Base-by-base conservation (phyloP, 352 stramenopile genomes). In the Pythium sp. region DNA sequence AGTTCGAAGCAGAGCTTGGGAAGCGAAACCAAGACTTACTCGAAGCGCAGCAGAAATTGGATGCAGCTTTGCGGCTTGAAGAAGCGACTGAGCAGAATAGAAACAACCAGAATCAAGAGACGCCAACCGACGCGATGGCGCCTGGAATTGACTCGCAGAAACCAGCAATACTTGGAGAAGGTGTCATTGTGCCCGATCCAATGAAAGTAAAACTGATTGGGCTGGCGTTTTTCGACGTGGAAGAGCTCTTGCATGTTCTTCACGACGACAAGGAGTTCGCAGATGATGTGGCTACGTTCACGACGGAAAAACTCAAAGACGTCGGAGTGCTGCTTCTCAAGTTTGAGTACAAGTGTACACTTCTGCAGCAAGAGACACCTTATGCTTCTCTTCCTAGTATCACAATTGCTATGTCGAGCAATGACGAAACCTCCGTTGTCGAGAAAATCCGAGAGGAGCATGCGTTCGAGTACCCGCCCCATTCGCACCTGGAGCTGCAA, bases 261-360 rank as follows among this genome's bases (percentile, higher is more conserved):
- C 74, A 85, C 20, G 71, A 78, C n/a, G 78, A 89, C 49, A 75
- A 66, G 2, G 72, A 80, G 24, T 43, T 72, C 5, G 86, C 78
- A 0, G 69, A 83, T 20, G 80, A 85, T 34, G 54, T 89, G 5
- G 69, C 70, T 7, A 69, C 74, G 8, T 77, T 89, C 14, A 68
- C 62, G 8, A 86, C 76, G 0, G 71, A 76, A 15, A 57, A 72
- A 0, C 58, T 79, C 60, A 72, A 75, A n/a, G 78, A 84, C 34
- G 71, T 82, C 3, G 78, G 78, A 2, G 70, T 80, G 5, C 24
- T 86, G 15, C 41, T 81, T 8, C 49, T 89, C 20, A 41, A 78
- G 43, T 83, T 85, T 46, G 51, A 83, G 64, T 89, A 82, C 70
- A 83, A 89, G 38, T 86, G 80, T 32, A 71, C 54, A 5, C 71